Conservation (phyloP, 2,329 filamentous ascomycete species). For the Passalora sequoiae region DNA sequence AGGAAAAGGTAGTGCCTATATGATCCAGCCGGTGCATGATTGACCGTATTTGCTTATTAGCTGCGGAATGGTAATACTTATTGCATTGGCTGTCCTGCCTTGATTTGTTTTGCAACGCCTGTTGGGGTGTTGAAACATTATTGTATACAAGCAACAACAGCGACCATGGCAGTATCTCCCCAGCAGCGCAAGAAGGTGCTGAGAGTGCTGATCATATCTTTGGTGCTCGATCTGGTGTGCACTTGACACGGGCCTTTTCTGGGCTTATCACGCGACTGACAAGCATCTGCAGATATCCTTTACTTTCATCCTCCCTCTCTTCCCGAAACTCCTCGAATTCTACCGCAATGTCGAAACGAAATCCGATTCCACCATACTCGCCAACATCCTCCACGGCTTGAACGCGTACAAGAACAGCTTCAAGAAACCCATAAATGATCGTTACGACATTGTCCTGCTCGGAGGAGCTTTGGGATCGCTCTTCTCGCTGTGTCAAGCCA, state of each 20-base stretch:
- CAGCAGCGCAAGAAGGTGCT: slow-evolving; percentile 22
- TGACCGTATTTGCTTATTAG: slow-evolving; percentile 7
- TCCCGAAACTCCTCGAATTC: slow-evolving; percentile 91
- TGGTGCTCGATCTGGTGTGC: slow-evolving; percentile 24
- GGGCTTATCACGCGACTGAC: background rate
- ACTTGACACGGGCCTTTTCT: background rate
- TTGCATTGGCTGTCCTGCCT: background rate
- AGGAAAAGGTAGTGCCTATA: too few relatives aligned
- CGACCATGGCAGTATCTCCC: slow-evolving; percentile 15
- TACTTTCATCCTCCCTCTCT: slow-evolving; percentile 95
- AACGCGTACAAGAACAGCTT: slow-evolving; percentile 96
- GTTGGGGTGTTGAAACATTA: background rate
- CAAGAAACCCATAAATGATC: slow-evolving; percentile 83
- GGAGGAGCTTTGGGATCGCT: slow-evolving; percentile 90
- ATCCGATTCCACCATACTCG: slow-evolving; percentile 61
- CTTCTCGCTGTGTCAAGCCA: slow-evolving; percentile 86
- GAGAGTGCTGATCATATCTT: slow-evolving; percentile 21
- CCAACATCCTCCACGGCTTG: slow-evolving; percentile 72
- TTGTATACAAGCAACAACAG: background rate
- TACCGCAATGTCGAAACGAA: slow-evolving; percentile 76
- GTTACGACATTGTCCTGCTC: slow-evolving; percentile 93
- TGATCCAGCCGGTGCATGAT: too few relatives aligned
- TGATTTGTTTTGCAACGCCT: background rate
- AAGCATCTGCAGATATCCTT: slow-evolving; percentile 70
- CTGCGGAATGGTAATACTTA: slow-evolving; percentile 4